Conservation (phyloP, 805 yeast species). For the Kazachstania kunashirensis region DNA sequence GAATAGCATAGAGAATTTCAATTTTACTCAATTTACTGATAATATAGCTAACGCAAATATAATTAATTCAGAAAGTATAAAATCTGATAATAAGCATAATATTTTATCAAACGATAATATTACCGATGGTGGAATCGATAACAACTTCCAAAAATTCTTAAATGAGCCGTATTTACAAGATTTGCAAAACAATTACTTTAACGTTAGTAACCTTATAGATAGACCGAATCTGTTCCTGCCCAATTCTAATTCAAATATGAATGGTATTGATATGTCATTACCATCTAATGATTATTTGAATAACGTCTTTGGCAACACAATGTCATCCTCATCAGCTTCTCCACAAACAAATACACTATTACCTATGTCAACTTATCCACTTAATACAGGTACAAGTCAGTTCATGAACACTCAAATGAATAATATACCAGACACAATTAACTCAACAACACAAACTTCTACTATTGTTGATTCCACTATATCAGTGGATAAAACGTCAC, state of each 20-base stretch:
- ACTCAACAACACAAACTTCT: neutral
- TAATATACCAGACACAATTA: neutral
- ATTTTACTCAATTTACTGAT: slow-evolving; percentile 2
- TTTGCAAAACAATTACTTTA: slow-evolving; percentile 7
- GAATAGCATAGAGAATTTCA: neutral
- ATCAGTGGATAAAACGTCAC: neutral
- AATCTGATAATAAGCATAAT: neutral
- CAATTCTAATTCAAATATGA: slow-evolving; percentile 12
- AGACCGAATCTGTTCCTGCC: slow-evolving; percentile 20
- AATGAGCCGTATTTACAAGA: slow-evolving; percentile 4
- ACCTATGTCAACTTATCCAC: neutral
- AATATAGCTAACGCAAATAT: neutral
- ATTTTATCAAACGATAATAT: neutral
- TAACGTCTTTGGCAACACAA: slow-evolving; percentile 13
- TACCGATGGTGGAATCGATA: slow-evolving; percentile 3
- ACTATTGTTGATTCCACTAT: neutral
- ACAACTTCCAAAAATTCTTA: slow-evolving; percentile 4
- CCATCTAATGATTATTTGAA: slow-evolving; percentile 19
- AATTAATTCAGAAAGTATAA: neutral
- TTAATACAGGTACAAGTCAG: neutral
- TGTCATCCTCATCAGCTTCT: neutral
- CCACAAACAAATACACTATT: neutral
- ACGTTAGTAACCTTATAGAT: slow-evolving; percentile 27
- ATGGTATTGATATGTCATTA: slow-evolving; percentile 13
- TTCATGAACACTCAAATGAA: neutral